Conservation (phyloP, 2,329 filamentous ascomycete genomes). For the Ceratocystis smalleyi region DNA sequence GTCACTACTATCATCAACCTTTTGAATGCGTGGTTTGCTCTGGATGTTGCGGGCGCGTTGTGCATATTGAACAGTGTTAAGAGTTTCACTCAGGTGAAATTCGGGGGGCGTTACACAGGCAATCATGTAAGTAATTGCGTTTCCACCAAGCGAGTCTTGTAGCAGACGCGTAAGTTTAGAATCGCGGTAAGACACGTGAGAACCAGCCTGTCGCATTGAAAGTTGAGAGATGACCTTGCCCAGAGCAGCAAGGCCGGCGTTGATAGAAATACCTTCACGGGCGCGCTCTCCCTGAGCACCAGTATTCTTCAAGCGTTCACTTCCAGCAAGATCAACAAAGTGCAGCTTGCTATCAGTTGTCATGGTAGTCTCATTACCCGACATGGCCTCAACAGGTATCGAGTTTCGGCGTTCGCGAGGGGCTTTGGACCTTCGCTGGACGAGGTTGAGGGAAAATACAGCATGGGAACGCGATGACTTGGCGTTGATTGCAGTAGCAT, state of each 20-base stretch:
- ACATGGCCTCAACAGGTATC: slow-evolving; percentile 66
- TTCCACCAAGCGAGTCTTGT: slow-evolving; percentile 91
- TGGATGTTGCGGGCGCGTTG: slow-evolving; percentile 92
- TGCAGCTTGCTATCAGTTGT: slow-evolving; percentile 97
- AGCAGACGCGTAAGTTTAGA: slow-evolving; percentile 90
- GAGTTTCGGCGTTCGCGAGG: slow-evolving; percentile 70
- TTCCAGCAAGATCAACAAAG: slow-evolving; percentile 94
- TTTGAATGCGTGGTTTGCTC: slow-evolving; percentile 91
- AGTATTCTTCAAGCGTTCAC: slow-evolving; percentile 92
- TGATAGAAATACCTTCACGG: slow-evolving; percentile 95
- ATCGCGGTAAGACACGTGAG: slow-evolving; percentile 93
- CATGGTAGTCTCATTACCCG: slow-evolving; percentile 51
- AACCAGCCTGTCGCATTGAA: slow-evolving; percentile 71
- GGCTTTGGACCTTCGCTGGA: slow-evolving; percentile 59
- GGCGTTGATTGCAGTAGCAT: slow-evolving; percentile 92
- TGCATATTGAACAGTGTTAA: slow-evolving; percentile 95
- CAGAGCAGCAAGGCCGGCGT: slow-evolving; percentile 81
- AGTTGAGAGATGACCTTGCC: slow-evolving; percentile 98
- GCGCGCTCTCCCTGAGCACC: slow-evolving; percentile 88
- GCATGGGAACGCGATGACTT: slow-evolving; percentile 96
- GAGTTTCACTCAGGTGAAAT: slow-evolving; percentile 91
- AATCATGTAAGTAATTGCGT: slow-evolving; percentile 98
- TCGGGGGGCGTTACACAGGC: slow-evolving; percentile 93
- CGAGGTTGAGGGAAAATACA: slow-evolving; percentile 85
- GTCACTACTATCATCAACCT: slow-evolving; percentile 69